These are phyloP conservation scores for Plasmodium inui DNA, from an alignment of 169 alveolate genomes.

Conservation along the genomic window DNA sequence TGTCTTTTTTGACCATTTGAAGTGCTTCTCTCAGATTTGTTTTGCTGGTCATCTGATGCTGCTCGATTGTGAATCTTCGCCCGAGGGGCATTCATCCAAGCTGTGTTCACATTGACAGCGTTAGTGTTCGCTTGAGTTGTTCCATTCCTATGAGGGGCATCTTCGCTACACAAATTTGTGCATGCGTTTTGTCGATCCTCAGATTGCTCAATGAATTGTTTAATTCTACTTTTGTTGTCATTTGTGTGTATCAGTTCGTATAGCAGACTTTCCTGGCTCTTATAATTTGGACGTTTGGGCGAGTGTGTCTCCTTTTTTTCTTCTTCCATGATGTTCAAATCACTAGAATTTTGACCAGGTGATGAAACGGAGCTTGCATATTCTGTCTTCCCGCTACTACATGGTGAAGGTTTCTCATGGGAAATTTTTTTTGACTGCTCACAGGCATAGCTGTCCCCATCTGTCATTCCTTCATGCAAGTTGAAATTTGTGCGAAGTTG, in stretches of 20 bases:
- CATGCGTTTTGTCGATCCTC: not conserved
- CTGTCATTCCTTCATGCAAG: not conserved
- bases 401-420: not conserved
- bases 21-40: not conserved
- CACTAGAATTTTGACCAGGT: conserved; percentile 25
- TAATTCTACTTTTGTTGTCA: conserved; percentile 19
- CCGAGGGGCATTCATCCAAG: not conserved
- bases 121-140: not conserved
- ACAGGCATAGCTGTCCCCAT: not conserved
- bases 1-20: not conserved
- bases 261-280: conserved; percentile 32
- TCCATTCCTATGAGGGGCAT: not conserved
- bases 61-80: not conserved
- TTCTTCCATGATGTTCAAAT: not conserved
- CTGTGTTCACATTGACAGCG: not conserved
- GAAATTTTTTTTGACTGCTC: not conserved
- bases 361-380: conserved; percentile 32
- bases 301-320: not conserved
- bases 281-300: not conserved
- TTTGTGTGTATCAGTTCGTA: conserved; percentile 32
- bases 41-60: not conserved
- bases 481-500: not conserved
- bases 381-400: conserved; percentile 22
- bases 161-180: not conserved
- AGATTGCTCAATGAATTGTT: conserved; percentile 13